phyloP scores from a whole-genome alignment of 345 rosid genomes.

The Chamaenerion angustifolium region DNA sequence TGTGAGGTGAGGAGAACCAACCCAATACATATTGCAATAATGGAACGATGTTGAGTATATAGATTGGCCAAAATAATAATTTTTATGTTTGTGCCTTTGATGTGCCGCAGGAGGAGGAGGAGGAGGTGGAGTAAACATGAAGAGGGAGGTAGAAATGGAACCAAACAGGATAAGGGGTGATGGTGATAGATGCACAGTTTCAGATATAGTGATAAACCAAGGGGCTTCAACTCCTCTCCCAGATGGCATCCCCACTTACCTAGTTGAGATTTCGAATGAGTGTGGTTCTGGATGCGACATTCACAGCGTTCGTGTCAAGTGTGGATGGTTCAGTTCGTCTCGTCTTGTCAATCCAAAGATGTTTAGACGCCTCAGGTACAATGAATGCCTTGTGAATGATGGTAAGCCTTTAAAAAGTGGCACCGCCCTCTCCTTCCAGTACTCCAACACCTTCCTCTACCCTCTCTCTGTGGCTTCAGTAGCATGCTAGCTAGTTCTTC shows the following conservation, averaged over 20 bases:
- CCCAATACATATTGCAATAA: no score
- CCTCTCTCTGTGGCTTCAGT: constrained; percentile 60
- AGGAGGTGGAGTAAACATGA: constrained; percentile 13
- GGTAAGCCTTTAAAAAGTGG: constrained; percentile 65
- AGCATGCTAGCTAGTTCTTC: neutral
- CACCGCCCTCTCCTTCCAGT: constrained; percentile 44
- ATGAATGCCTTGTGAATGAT: constrained; percentile 78
- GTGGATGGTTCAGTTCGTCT: constrained; percentile 93
- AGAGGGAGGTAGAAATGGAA: constrained; percentile 2
- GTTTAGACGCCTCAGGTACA: constrained; percentile 64
- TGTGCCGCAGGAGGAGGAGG: constrained; percentile 5
- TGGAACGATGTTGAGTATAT: neutral
- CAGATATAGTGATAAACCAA: constrained; percentile 58
- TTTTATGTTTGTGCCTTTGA: neutral
- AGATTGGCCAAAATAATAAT: no score
- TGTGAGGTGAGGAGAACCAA: no score
- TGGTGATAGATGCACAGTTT: constrained; percentile 24
- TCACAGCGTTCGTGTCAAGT: constrained; percentile 47
- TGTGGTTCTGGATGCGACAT: constrained; percentile 65
- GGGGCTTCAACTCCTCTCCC: constrained; percentile 57
- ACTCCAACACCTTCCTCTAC: constrained; percentile 64
- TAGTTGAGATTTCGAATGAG: constrained; percentile 55
- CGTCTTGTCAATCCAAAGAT: constrained; percentile 57
- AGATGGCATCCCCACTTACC: constrained; percentile 65
- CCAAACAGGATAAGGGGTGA: constrained; percentile 46